Evolutionary conservation across 441 rosid species (phyloP), one percentile per base, ranked within the genome.

Genomic region (Gossypium schwendimanii): DNA sequence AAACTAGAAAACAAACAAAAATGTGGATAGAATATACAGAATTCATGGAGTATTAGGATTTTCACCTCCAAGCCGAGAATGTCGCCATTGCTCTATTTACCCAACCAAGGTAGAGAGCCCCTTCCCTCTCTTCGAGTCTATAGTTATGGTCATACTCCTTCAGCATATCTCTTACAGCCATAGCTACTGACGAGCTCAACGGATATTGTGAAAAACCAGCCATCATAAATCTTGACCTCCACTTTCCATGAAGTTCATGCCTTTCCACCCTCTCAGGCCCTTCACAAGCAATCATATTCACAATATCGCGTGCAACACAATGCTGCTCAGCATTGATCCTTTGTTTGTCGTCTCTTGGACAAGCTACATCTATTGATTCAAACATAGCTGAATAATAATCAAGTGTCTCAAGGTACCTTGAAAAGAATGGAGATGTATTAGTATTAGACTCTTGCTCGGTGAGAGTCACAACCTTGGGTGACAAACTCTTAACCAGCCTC

Each of bases 281-380:
- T 81, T 89, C 93, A 14, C 91, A 89, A 62, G 91, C 91, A 24
- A 89, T 83, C 93, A 89, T 85, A 71, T 87, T 89, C 61, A 89
- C 93, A 26, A 89, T 89, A 81, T 89, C 93, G 41, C 91, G 84
- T 36, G 93, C 93, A 57, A 89, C 85, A 44, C 93, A 89, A 67
- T 89, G 85, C 83, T 85, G 91, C 84, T 89, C 93, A 5, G 93
- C 91, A 7, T 69, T 87, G 76, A 89, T 85, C 72, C 93, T 80
- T 77, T 79, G 77, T 81, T 69, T 83, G 85, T 83, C 85, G 8
- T 84, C 78, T 80, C 86, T 78, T 6, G 81, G 54, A 23, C 79
- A 62, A 41, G 81, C 86, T 0, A 78, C 93, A 17, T 85, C 91
- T 0, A 87, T 89, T 15, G 86, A 87, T 75, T 89, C 91, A 31